A percentile compares a stretch with the other conserved stretches of the same genome.
These are phyloP conservation scores for Colletotrichum destructivum DNA, from an alignment of 2,329 filamentous ascomycete genomes.

Conservation along the genomic window DNA sequence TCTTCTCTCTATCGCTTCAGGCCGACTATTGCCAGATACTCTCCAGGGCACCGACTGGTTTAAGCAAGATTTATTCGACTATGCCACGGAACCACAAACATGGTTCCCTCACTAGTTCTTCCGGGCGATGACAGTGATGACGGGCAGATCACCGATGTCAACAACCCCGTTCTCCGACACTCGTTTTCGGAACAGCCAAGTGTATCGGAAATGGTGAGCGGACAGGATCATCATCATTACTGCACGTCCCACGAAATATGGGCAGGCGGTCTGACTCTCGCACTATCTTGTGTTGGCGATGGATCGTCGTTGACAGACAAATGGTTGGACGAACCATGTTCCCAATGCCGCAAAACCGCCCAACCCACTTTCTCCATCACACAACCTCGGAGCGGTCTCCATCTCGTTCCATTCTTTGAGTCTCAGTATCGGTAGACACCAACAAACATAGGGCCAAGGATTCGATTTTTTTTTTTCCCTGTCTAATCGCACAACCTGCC, in stretches of 20 bases:
- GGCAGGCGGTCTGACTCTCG: slow-evolving; percentile 24
- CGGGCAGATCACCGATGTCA: slow-evolving; percentile 17
- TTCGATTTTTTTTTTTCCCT: slow-evolving; percentile 2
- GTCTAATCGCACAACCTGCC: slow-evolving; percentile 10
- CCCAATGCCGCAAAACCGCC: slow-evolving; percentile 11
- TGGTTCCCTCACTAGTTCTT: neutral
- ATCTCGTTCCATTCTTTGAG: slow-evolving; percentile 22
- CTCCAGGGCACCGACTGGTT: slow-evolving; percentile 8
- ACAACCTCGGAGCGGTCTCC: slow-evolving; percentile 19
- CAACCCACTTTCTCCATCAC: slow-evolving; percentile 25
- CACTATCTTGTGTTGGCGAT: slow-evolving; percentile 14
- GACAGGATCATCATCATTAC: slow-evolving; percentile 25
- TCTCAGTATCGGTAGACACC: neutral
- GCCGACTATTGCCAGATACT: slow-evolving; percentile 1
- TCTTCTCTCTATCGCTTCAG: slow-evolving; percentile 5
- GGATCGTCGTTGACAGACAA: neutral
- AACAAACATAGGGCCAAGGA: slow-evolving; percentile 9
- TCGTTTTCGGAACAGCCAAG: slow-evolving; percentile 12
- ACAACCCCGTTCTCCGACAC: slow-evolving; percentile 1
- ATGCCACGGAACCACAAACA: slow-evolving; percentile 15
- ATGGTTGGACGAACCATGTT: slow-evolving; percentile 25
- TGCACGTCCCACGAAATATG: neutral
- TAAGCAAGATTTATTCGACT: slow-evolving; percentile 14
- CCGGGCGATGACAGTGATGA: slow-evolving; percentile 16
- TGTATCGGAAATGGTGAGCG: slow-evolving; percentile 25